Percentiles rank a stretch among this genome's conserved stretches.
Evolutionary conservation across 2,329 filamentous ascomycete species (phyloP).

Genomic region (Ophiobolus disseminans): DNA sequence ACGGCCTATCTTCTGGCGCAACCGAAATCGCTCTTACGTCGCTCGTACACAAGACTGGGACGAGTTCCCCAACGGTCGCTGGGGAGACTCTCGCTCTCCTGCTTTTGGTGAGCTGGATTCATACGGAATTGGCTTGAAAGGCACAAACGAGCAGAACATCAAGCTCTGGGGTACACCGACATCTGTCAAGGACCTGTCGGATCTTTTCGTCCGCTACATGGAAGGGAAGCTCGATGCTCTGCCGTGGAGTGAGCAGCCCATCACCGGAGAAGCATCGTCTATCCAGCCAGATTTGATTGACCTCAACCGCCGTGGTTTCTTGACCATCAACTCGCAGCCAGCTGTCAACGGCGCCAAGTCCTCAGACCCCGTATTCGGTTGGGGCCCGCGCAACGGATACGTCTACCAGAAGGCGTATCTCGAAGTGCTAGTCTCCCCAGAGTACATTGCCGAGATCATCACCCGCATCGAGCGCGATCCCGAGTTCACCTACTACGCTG

Average conservation of each 20-base stretch:
- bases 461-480: conserved; percentile 77
- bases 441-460: conserved; percentile 78
- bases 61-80: conserved; percentile 97
- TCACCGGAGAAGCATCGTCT: conserved; percentile 79
- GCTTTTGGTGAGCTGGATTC: conserved; percentile 95
- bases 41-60: conserved; percentile 98
- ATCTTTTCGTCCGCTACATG: conserved; percentile 86
- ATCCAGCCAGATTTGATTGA: conserved; percentile 80
- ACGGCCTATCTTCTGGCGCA: conserved; percentile 97
- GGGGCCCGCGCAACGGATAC: conserved; percentile 93
- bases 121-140: conserved; percentile 91
- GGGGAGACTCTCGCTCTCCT: conserved; percentile 95
- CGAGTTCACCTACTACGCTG: conserved; percentile 92
- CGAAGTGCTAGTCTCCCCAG: conserved; percentile 85
- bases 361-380: conserved; percentile 84
- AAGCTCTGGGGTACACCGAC: conserved; percentile 91
- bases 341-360: conserved; percentile 92
- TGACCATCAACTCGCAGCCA: conserved; percentile 98
- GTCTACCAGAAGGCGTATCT: conserved; percentile 99
- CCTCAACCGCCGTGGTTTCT: conserved; percentile 83
- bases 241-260: conserved; percentile 92
- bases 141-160: conserved; percentile 93
- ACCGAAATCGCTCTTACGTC: conserved; percentile 94
- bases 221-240: conserved; percentile 79
- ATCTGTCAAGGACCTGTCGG: conserved; percentile 78